Percentiles rank a stretch among this genome's conserved stretches.
Evolutionary conservation across 805 yeast genomes (phyloP).

Genomic region (Hanseniaspora occidentalis): DNA sequence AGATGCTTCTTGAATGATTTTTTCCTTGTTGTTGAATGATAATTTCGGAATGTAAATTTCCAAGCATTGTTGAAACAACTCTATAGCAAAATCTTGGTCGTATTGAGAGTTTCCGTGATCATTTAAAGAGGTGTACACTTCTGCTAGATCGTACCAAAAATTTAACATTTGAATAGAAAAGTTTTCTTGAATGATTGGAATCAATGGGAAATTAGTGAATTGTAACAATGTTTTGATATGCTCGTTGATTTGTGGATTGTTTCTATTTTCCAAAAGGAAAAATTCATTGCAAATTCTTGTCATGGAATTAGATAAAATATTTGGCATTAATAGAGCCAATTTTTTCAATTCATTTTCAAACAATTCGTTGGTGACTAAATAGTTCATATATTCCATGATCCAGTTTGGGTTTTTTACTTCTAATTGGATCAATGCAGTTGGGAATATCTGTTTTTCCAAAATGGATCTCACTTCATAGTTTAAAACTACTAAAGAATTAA

Average conservation of each 20-base stretch:
- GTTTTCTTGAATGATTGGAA: slow-evolving; percentile 47
- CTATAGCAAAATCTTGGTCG: slow-evolving; percentile 22
- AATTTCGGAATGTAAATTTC: slow-evolving; percentile 58
- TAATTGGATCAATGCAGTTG: slow-evolving; percentile 17
- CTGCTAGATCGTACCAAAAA: slow-evolving; percentile 61
- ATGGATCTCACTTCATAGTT: slow-evolving; percentile 19
- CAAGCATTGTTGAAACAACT: slow-evolving; percentile 40
- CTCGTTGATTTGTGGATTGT: slow-evolving; percentile 13
- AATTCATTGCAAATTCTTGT: slow-evolving; percentile 23
- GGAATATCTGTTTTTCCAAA: slow-evolving; percentile 20
- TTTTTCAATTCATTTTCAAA: slow-evolving; percentile 20
- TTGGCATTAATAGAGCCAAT: slow-evolving; percentile 21
- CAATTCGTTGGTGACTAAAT: slow-evolving; percentile 21
- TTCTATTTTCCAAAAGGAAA: slow-evolving; percentile 10
- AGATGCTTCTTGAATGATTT: slow-evolving; percentile 22
- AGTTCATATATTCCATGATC: slow-evolving; percentile 24
- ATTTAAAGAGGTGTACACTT: slow-evolving; percentile 31
- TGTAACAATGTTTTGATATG: slow-evolving; percentile 38
- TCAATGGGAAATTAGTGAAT: slow-evolving; percentile 43
- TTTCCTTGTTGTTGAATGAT: slow-evolving; percentile 30
- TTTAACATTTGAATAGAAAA: slow-evolving; percentile 43
- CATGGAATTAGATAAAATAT: slow-evolving; percentile 21
- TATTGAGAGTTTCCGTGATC: slow-evolving; percentile 10
- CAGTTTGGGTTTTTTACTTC: slow-evolving; percentile 13
- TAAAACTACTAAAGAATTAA: slow-evolving; percentile 13